These are phyloP conservation scores for Colletotrichum gloeosporioides DNA, from an alignment of 2,329 filamentous ascomycete species.

Conservation along the genomic window DNA sequence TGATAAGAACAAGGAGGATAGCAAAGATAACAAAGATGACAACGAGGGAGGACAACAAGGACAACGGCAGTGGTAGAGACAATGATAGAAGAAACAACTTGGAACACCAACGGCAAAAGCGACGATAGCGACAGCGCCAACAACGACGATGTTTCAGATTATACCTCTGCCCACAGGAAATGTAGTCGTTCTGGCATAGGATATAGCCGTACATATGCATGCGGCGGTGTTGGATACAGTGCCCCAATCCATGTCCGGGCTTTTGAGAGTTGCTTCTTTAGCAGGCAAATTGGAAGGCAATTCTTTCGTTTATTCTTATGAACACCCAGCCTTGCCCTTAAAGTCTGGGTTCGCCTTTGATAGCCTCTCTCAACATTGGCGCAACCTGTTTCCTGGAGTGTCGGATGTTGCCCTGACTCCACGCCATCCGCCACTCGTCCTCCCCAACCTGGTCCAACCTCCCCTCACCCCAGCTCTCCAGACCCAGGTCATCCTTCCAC, in stretches of 20 bases:
- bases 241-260: no score
- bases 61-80: no score
- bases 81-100: background rate
- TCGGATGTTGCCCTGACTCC: constrained; percentile 69
- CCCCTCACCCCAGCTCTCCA: constrained; percentile 60
- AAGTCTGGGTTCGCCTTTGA: constrained; percentile 33
- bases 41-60: no score
- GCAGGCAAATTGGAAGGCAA: background rate
- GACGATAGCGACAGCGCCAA: background rate
- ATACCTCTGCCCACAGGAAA: fast-evolving
- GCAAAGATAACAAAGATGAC: no score
- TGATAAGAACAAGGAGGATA: background rate
- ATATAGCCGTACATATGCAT: background rate
- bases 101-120: background rate
- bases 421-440: constrained; percentile 61
- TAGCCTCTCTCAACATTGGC: constrained; percentile 65
- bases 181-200: background rate
- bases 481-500: constrained; percentile 53
- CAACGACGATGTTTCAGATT: background rate
- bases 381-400: constrained; percentile 74
- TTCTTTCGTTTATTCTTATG: background rate
- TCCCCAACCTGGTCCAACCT: constrained; percentile 45
- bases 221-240: fast-evolving
- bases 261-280: background rate
- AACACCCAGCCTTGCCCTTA: background rate